Percentiles rank a stretch among this genome's conserved stretches.
Conservation (phyloP, 495 filamentous ascomycete species). For the Podospora bellae-mahoneyi region DNA sequence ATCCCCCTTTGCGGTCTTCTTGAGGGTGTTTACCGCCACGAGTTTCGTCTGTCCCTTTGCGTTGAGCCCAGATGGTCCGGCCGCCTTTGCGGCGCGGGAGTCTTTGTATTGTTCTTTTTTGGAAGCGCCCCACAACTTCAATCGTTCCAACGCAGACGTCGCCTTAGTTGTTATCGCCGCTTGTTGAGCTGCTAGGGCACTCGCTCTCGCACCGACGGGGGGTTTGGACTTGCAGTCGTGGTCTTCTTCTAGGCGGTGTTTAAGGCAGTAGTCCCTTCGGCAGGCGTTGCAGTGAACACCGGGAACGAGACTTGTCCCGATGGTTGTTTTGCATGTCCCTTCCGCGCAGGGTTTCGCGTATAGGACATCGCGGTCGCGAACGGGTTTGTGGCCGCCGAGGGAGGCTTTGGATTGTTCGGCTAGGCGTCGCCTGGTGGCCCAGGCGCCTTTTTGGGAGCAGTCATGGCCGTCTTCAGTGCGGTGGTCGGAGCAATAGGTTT, state of each 20-base stretch:
- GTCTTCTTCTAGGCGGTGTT: conserved; percentile 81
- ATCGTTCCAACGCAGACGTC: conserved; percentile 58
- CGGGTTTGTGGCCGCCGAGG: conserved; percentile 41
- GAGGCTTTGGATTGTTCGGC: conserved; percentile 49
- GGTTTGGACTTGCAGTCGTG: conserved; percentile 71
- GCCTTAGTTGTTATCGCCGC: conserved; percentile 49
- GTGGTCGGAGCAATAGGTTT: conserved; percentile 92
- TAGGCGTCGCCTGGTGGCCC: conserved; percentile 67
- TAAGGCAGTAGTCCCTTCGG: conserved; percentile 83
- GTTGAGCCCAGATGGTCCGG: conserved; percentile 29
- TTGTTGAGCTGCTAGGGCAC: conserved; percentile 47
- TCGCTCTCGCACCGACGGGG: conserved; percentile 60
- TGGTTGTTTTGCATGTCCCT: conserved; percentile 72
- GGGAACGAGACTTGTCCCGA: conserved; percentile 74
- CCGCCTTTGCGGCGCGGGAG: conserved; percentile 27
- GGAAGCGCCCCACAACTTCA: conserved; percentile 52
- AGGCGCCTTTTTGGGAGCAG: conserved; percentile 79
- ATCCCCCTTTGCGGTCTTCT: conserved; percentile 86
- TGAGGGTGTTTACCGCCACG: conserved; percentile 67
- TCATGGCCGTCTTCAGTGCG: conserved; percentile 80
- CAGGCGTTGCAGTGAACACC: conserved; percentile 79
- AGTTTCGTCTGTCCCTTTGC: conserved; percentile 61
- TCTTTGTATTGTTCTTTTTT: conserved; percentile 44
- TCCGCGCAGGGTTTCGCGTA: conserved; percentile 59
- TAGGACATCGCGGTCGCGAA: conserved; percentile 43